Evolutionary conservation across 2,329 filamentous ascomycete genomes (phyloP).

Genomic region (Clonostachys rhizophaga): DNA sequence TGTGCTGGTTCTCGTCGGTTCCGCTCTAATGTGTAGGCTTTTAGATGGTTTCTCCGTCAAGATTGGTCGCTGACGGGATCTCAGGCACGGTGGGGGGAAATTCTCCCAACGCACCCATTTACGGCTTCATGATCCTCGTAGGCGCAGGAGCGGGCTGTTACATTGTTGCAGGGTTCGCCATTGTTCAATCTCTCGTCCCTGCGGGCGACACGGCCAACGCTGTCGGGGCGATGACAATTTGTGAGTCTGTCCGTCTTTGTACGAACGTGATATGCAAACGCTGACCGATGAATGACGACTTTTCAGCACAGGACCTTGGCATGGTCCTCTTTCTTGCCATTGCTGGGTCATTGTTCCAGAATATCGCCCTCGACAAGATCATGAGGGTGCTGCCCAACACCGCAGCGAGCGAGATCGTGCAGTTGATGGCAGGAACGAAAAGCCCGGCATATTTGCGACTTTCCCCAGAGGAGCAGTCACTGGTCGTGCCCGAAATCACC

Average conservation of each 20-base stretch:
- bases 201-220: constrained; percentile 18
- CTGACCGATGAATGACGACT: too few relatives aligned
- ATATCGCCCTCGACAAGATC: constrained; percentile 4
- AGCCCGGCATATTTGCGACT: too few relatives aligned
- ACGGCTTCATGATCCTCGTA: constrained; percentile 28
- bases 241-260: constrained; percentile 2
- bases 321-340: constrained; percentile 21
- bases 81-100: constrained; percentile 14
- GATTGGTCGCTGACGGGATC: neutral
- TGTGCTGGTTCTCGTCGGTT: constrained; percentile 20
- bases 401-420: too few relatives aligned
- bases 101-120: constrained; percentile 17
- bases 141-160: constrained; percentile 30
- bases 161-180: constrained; percentile 26
- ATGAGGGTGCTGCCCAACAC: too few relatives aligned
- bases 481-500: too few relatives aligned
- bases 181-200: constrained; percentile 24
- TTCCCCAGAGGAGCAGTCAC: too few relatives aligned
- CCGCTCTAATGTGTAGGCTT: constrained; percentile 21
- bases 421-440: too few relatives aligned
- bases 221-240: constrained; percentile 25
- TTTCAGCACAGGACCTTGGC: constrained; percentile 15
- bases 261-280: neutral
- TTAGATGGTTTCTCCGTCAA: too few relatives aligned
- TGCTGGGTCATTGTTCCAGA: constrained; percentile 23